A percentile compares a stretch with the other conserved stretches of the same genome.
These are phyloP conservation scores for Alternaria longipes DNA, from an alignment of 2,329 filamentous ascomycete genomes.

Conservation along the genomic window DNA sequence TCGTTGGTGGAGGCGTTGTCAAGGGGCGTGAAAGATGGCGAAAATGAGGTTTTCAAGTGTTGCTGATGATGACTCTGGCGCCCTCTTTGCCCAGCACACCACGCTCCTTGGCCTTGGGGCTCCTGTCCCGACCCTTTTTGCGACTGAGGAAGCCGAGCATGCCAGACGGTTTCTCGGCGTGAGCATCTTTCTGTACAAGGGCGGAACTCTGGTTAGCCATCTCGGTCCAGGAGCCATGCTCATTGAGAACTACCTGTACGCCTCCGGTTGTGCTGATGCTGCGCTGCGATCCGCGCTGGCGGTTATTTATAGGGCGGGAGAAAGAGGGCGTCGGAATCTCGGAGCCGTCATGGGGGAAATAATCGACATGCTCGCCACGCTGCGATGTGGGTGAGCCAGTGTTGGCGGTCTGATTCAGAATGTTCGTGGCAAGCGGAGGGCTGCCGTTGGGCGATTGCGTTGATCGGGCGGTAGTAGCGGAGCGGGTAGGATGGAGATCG, in stretches of 20 bases:
- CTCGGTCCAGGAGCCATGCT: slow-evolving; percentile 89
- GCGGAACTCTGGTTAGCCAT: slow-evolving; percentile 85
- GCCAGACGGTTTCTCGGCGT: slow-evolving; percentile 67
- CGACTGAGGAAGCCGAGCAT: slow-evolving; percentile 90
- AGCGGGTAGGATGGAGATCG: slow-evolving; percentile 50
- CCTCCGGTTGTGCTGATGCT: slow-evolving; percentile 82
- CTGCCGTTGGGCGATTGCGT: slow-evolving; percentile 60
- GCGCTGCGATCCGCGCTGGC: slow-evolving; percentile 69
- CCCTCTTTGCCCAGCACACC: slow-evolving; percentile 96
- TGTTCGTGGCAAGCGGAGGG: slow-evolving; percentile 52
- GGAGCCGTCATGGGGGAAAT: slow-evolving; percentile 45
- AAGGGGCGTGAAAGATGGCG: neutral
- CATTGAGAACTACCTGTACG: slow-evolving; percentile 89
- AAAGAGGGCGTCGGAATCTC: slow-evolving; percentile 45
- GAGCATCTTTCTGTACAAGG: slow-evolving; percentile 58
- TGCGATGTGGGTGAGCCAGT: slow-evolving; percentile 47
- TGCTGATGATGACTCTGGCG: slow-evolving; percentile 68
- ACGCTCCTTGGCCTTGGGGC: slow-evolving; percentile 91
- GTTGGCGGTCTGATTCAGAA: slow-evolving; percentile 33
- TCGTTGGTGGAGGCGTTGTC: slow-evolving; percentile 8
- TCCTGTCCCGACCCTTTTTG: slow-evolving; percentile 89
- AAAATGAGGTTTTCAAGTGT: slow-evolving; percentile 42
- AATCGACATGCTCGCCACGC: slow-evolving; percentile 47
- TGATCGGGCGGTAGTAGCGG: slow-evolving; percentile 50
- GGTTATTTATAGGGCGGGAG: slow-evolving; percentile 53